phyloP scores from a whole-genome alignment of 1,139 yeast genomes.

The Williopsis jadinii region DNA sequence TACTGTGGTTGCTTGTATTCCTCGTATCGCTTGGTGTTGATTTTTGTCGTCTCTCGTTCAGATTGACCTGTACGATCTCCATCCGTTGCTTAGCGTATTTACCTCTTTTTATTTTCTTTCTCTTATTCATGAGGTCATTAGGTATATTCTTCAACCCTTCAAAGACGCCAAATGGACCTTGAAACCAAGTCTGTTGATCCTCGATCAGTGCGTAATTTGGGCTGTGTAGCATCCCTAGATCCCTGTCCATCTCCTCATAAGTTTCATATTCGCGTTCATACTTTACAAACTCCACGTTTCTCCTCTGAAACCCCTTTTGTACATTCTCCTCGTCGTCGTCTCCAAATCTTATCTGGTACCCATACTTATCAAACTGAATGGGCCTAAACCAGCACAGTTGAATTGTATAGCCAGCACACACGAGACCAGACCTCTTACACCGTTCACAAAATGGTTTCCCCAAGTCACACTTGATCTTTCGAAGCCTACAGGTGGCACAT shows the following conservation, averaged over 20 bases:
- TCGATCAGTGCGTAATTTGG: constrained; percentile 37
- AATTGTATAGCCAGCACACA: constrained; percentile 79
- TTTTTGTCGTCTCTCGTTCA: too few species aligned
- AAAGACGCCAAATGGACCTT: constrained; percentile 87
- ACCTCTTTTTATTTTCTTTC: constrained; percentile 21
- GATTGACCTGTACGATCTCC: neutral
- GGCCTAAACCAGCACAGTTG: constrained; percentile 73
- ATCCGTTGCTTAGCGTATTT: constrained; percentile 13
- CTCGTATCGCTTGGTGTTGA: neutral
- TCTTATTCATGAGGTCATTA: constrained; percentile 18
- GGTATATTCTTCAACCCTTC: constrained; percentile 24
- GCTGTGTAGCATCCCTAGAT: constrained; percentile 54
- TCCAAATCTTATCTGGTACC: constrained; percentile 23
- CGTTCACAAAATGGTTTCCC: constrained; percentile 44
- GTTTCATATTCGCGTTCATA: constrained; percentile 61
- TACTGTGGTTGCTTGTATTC: neutral
- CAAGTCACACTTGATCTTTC: constrained; percentile 56
- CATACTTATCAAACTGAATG: constrained; percentile 37
- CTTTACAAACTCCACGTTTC: constrained; percentile 70
- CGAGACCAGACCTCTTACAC: constrained; percentile 48
- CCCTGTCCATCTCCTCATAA: constrained; percentile 79
- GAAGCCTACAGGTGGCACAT: constrained; percentile 55
- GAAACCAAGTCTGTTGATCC: constrained; percentile 44
- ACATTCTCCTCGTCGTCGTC: constrained; percentile 23
- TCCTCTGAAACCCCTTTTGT: constrained; percentile 50